Base-by-base conservation (phyloP, 2,329 filamentous ascomycete genomes). In the Diaporthe citrichinensis region DNA sequence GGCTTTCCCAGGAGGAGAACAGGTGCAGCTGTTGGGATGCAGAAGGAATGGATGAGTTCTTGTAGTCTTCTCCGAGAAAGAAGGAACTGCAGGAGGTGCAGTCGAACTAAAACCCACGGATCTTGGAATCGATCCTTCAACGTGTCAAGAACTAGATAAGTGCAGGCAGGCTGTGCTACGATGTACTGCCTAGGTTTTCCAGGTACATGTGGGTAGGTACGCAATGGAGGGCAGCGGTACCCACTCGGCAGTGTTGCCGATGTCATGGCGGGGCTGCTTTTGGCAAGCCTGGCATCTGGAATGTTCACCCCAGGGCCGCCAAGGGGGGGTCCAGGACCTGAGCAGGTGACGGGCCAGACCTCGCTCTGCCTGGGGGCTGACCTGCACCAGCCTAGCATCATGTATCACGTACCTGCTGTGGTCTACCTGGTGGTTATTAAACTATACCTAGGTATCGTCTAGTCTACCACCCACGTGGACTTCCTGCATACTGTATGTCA, bases 81-180 rank as follows among this genome's bases (percentile, higher is more conserved):
- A 69, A 69, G 41, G 57, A 51, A 44, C 59, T 14, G 36, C 39
- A 55, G 49, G 39, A 68, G 39, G 46, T 55, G 65, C 65, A 55
- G 65, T 7, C 20, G 46, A 69, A 55, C 65, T 39, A 55, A 69
- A 41, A 53, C 46, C 34, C 65, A 69, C 49, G 49, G 62, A 71
- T 46, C 62, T 62, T 65, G 46, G 57, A 65, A 46, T 41, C 62
- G 34, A 55, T 69, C 65, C 51, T 71, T 71, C 69, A 76, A 76
- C 75, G 75, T 76, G 75, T 76, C 73, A 74, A 73, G 61, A 69
- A 55, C 65, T 69, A 69, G 65, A 55, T 55, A 69, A 23, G 46
- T 41, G 49, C 65, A 69, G 65, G 65, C 34, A 69, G 65, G 65
- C 65, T 41, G 65, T 69, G 65, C 65, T 69, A 69, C 34, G 65